Percentiles rank a stretch among this genome's conserved stretches.
Conservation (phyloP, 2,329 filamentous ascomycete species). For the Sclerotinia sclerotiorum region DNA sequence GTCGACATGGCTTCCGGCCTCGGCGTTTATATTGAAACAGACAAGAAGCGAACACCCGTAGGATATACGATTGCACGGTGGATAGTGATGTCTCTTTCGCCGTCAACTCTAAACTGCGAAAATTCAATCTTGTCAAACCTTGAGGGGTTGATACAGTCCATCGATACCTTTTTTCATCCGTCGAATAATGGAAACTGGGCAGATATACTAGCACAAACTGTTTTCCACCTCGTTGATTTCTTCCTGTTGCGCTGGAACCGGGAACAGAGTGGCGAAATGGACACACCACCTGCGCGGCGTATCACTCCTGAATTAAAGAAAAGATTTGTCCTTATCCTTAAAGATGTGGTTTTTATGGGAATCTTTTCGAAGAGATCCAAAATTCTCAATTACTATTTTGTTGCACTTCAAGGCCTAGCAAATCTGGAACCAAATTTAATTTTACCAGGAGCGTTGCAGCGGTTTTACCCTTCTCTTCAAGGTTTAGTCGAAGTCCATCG, state of each 20-base stretch:
- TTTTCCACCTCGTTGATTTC: constrained; percentile 89
- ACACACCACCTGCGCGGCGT: constrained; percentile 74
- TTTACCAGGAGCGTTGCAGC: constrained; percentile 86
- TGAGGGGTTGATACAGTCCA: constrained; percentile 88
- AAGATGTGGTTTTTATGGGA: constrained; percentile 96
- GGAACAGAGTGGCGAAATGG: constrained; percentile 88
- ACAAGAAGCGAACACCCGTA: constrained; percentile 88
- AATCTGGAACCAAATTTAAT: constrained; percentile 91
- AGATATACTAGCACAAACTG: constrained; percentile 81
- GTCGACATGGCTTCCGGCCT: constrained; percentile 82
- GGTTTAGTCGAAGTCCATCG: constrained; percentile 96
- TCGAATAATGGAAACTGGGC: constrained; percentile 95
- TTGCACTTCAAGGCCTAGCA: constrained; percentile 82
- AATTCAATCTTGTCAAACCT: constrained; percentile 81
- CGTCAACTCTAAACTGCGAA: constrained; percentile 71
- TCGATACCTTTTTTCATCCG: constrained; percentile 98
- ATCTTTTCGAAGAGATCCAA: constrained; percentile 94
- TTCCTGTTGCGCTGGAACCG: constrained; percentile 98
- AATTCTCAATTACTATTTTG: constrained; percentile 87
- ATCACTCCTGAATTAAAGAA: constrained; percentile 80
- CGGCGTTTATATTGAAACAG: constrained; percentile 84
- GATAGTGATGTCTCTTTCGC: constrained; percentile 91
- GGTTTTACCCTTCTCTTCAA: constrained; percentile 96
- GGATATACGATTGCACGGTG: constrained; percentile 90
- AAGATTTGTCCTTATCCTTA: constrained; percentile 84